Evolutionary conservation across 495 filamentous ascomycete genomes (phyloP), one percentile per base, ranked within the genome.

Genomic region (Aspergillus nanangensis): DNA sequence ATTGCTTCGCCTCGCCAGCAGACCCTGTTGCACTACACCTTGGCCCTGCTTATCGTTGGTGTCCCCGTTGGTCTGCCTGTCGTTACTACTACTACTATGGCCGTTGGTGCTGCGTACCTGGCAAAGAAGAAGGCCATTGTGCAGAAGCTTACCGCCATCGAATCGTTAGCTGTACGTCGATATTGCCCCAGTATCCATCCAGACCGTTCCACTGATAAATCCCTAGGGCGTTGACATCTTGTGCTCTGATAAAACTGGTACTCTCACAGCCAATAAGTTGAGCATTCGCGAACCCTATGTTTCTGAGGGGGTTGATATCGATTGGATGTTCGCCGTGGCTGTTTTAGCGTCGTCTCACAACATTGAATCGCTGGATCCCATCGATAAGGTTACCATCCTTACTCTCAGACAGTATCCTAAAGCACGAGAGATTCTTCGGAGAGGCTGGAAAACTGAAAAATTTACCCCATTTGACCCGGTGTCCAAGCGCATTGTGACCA

Each of bases 61-160:
- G 90, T 96, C 21, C 90, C 90, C 44, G 90, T 96, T 69, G 90
- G 90, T 87, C 87, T 96, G 34, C 90, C 90, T 15, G 90, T 91
- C 47, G 90, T 96, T 61, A 91, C 92, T 48, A 96, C 90, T 47
- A 96, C 90, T 43, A 96, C 90, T 50, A 91, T 96, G 88, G 90
- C 90, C 69, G 90, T 96, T 58, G 90, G 90, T 71, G 90, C 90
- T 59, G 88, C 88, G 38, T 95, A 95, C 66, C 78, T 96, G 49
- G 90, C 90, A 46, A 90, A 88, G 72, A 93, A 94, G 75, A 89
- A 94, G 71, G 90, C 90, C 22, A 96, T 96, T 58, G 90, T 96
- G 57, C 90, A 96, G 74, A 96, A 95, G 75, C 80, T 96, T 41
- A 90, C 87, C 35, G 90, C 90, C 42, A 96, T 96, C 50, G 90